phyloP scores from a whole-genome alignment of 164 flowering plant species.

The Cinnamomum micranthum region DNA sequence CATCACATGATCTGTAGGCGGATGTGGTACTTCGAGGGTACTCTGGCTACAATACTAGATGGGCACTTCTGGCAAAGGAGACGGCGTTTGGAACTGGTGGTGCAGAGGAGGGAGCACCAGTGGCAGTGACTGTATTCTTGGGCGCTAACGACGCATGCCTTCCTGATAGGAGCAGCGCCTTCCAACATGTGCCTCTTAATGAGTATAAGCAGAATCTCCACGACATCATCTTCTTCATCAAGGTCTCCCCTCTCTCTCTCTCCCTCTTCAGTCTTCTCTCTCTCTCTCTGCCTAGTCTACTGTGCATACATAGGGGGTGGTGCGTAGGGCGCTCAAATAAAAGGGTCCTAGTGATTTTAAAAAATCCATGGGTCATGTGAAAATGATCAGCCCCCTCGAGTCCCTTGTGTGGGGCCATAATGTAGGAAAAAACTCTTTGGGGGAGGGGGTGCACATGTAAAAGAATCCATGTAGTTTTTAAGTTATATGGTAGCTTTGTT shows the following conservation, averaged over 20 bases:
- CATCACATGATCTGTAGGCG: slow-evolving; percentile 26
- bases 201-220: slow-evolving; percentile 71
- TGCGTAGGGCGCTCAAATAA: no score
- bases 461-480: no score
- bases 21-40: slow-evolving; percentile 82
- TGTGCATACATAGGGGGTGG: neutral
- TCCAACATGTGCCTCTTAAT: slow-evolving; percentile 68
- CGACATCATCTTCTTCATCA: slow-evolving; percentile 45
- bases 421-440: no score
- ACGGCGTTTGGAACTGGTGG: slow-evolving; percentile 33
- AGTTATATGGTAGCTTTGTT: no score
- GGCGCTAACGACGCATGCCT: slow-evolving; percentile 85
- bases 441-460: no score
- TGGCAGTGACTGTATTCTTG: slow-evolving; percentile 74
- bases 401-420: no score
- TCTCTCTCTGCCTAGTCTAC: neutral
- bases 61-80: slow-evolving; percentile 56
- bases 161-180: slow-evolving; percentile 53
- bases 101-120: slow-evolving; percentile 24
- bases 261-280: neutral
- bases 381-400: no score
- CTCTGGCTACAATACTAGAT: slow-evolving; percentile 82
- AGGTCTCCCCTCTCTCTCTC: slow-evolving; percentile 29
- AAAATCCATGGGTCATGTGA: no score
- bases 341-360: no score